phyloP scores from a whole-genome alignment of 2,329 filamentous ascomycete species.

The Eutypa lata region DNA sequence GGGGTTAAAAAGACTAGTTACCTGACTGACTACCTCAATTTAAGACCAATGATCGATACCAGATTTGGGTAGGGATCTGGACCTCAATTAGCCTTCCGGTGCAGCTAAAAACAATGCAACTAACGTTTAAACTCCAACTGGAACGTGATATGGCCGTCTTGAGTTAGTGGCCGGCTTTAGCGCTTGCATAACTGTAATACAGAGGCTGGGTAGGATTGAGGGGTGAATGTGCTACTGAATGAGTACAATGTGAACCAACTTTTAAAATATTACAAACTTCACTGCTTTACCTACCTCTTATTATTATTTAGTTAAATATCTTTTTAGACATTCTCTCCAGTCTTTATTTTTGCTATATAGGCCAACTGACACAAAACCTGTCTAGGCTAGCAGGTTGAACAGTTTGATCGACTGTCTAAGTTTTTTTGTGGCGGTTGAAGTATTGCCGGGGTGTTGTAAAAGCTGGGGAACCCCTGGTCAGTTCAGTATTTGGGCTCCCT shows the following conservation, averaged over 20 bases:
- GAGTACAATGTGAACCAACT: no score
- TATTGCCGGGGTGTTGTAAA: slow-evolving; percentile 9
- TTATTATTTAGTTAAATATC: no score
- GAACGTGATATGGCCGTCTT: background rate
- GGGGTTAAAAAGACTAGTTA: background rate
- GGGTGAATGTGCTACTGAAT: no score
- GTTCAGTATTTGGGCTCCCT: background rate
- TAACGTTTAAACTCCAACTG: background rate
- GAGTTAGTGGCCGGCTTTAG: background rate
- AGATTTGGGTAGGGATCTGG: background rate
- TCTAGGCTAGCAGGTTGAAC: no score
- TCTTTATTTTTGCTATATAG: no score
- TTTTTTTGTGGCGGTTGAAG: no score
- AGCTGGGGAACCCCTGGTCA: slow-evolving; percentile 21
- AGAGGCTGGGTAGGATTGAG: background rate
- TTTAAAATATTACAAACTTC: no score
- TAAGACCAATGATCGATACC: background rate
- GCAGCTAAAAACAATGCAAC: background rate
- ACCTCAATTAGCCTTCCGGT: background rate
- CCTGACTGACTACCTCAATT: no score
- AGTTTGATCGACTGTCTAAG: no score
- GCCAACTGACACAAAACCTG: no score
- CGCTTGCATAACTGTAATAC: background rate
- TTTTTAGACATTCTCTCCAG: no score
- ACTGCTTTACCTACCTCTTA: no score